These are phyloP conservation scores for Diaporthe longicolla DNA, from an alignment of 2,329 filamentous ascomycete species.

Conservation along the genomic window DNA sequence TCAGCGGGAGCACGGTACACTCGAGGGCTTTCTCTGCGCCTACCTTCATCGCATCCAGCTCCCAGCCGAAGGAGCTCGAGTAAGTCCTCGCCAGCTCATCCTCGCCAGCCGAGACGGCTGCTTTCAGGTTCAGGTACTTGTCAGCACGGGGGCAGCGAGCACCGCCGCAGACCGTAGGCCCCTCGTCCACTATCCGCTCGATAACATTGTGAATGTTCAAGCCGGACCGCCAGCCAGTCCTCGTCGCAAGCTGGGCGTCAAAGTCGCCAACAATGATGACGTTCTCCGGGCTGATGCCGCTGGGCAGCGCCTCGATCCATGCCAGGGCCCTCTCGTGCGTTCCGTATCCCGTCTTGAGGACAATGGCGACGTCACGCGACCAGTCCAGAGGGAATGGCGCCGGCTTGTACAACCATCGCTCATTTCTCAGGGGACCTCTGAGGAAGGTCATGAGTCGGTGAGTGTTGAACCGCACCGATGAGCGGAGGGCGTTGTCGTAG, in stretches of 20 bases:
- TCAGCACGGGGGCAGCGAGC: slow-evolving; percentile 53
- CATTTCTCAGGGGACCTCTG: slow-evolving; percentile 49
- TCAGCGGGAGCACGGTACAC: background rate
- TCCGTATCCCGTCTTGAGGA: slow-evolving; percentile 71
- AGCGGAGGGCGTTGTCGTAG: slow-evolving; percentile 48
- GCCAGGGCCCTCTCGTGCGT: slow-evolving; percentile 63
- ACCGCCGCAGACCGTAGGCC: slow-evolving; percentile 50
- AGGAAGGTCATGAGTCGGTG: slow-evolving; percentile 48
- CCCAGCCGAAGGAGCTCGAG: slow-evolving; percentile 60
- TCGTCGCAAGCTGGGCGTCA: slow-evolving; percentile 50
- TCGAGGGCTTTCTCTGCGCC: background rate
- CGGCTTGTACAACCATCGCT: slow-evolving; percentile 59
- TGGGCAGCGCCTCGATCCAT: slow-evolving; percentile 61
- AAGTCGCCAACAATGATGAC: slow-evolving; percentile 67
- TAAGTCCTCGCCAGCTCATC: slow-evolving; percentile 55
- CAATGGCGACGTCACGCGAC: slow-evolving; percentile 61
- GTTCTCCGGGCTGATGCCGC: slow-evolving; percentile 51
- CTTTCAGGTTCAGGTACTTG: slow-evolving; percentile 58
- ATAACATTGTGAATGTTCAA: slow-evolving; percentile 59
- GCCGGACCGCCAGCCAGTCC: slow-evolving; percentile 46
- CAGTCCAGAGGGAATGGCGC: slow-evolving; percentile 59
- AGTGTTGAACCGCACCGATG: slow-evolving; percentile 47
- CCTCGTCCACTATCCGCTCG: slow-evolving; percentile 46
- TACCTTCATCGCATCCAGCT: slow-evolving; percentile 66
- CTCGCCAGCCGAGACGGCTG: slow-evolving; percentile 56